phyloP scores from a whole-genome alignment of 257 asterid species.

The Scutellaria barbata region DNA sequence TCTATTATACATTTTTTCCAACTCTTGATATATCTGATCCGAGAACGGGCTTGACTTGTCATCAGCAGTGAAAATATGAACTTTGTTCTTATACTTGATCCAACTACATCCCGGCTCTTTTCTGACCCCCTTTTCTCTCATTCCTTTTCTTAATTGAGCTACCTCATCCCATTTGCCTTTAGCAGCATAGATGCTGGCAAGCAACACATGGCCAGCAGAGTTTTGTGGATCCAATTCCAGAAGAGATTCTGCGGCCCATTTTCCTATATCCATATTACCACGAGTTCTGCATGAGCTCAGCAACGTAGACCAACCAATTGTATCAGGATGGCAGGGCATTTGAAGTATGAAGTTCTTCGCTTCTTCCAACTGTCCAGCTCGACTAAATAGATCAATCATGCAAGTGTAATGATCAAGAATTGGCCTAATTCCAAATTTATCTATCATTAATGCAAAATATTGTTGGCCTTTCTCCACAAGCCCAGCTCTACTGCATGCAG shows the following conservation, averaged over 20 bases:
- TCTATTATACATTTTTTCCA: constrained; percentile 51
- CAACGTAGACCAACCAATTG: constrained; percentile 70
- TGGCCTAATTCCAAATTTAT: constrained; percentile 59
- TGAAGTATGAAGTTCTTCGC: constrained; percentile 72
- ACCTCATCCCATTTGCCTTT: constrained; percentile 73
- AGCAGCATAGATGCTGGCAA: constrained; percentile 65
- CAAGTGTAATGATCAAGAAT: constrained; percentile 61
- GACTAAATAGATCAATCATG: constrained; percentile 77
- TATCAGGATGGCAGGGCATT: constrained; percentile 72
- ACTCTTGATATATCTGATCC: constrained; percentile 53
- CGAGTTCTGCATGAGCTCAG: constrained; percentile 72
- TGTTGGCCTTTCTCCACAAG: constrained; percentile 66
- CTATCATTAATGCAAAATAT: constrained; percentile 71
- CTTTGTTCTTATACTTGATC: constrained; percentile 71
- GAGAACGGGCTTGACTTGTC: constrained; percentile 67
- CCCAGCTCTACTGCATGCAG: constrained; percentile 91
- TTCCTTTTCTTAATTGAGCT: constrained; percentile 59
- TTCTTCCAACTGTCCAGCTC: constrained; percentile 78
- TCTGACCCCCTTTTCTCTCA: constrained; percentile 69
- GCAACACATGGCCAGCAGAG: constrained; percentile 67
- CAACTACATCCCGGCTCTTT: constrained; percentile 87
- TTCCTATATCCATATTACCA: constrained; percentile 66
- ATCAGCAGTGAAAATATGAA: constrained; percentile 68
- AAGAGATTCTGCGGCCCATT: constrained; percentile 77
- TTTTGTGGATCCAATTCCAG: constrained; percentile 65